Evolutionary conservation across 345 rosid genomes (phyloP).

Genomic region (Clausena lansium): DNA sequence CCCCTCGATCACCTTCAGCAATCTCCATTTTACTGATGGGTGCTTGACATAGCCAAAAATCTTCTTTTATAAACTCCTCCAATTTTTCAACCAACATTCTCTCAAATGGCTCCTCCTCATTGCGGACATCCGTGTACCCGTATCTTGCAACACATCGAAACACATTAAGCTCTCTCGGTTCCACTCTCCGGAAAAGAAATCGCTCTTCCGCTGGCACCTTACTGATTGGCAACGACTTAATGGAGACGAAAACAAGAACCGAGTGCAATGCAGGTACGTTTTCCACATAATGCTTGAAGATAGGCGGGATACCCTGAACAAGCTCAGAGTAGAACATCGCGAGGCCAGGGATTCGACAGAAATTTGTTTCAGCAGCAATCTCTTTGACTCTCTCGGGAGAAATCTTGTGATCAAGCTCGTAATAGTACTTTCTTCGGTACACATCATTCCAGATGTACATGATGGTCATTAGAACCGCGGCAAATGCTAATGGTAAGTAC

Average conservation of each 20-base stretch:
- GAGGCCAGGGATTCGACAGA: constrained; percentile 34
- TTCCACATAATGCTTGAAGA: constrained; percentile 37
- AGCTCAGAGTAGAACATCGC: constrained; percentile 47
- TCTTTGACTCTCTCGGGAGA: constrained; percentile 17
- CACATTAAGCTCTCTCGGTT: constrained; percentile 25
- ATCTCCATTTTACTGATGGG: background rate
- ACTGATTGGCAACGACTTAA: constrained; percentile 35
- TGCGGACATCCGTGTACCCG: constrained; percentile 37
- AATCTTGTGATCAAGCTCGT: constrained; percentile 46
- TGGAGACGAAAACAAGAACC: constrained; percentile 42
- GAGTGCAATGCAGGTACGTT: constrained; percentile 40
- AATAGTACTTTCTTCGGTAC: constrained; percentile 33
- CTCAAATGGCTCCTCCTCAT: constrained; percentile 34
- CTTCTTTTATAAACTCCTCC: constrained; percentile 34
- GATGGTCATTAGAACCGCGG: constrained; percentile 23
- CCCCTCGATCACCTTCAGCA: background rate
- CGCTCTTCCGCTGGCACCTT: constrained; percentile 34
- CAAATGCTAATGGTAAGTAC: constrained; percentile 44
- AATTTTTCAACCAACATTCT: constrained; percentile 23
- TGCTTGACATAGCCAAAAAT: background rate
- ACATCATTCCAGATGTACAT: constrained; percentile 49
- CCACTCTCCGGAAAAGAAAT: constrained; percentile 36
- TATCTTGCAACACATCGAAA: constrained; percentile 46
- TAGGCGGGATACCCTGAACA: constrained; percentile 41
- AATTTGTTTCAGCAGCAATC: background rate